phyloP scores from a whole-genome alignment of 2,329 filamentous ascomycete species.

The Phaeosphaeriaceae sp. region DNA sequence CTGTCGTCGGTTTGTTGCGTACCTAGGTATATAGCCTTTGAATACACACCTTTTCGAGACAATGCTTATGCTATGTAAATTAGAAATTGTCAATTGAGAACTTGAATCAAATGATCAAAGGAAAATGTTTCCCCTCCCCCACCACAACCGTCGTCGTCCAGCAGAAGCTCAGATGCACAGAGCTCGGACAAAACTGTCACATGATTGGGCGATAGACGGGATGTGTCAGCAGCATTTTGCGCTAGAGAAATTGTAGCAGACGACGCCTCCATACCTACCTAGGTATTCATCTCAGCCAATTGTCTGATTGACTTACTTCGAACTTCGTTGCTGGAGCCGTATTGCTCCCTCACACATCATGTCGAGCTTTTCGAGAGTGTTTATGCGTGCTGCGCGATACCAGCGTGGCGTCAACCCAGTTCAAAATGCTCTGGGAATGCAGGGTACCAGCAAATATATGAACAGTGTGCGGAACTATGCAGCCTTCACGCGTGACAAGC shows the following conservation, averaged over 20 bases:
- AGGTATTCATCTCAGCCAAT: constrained; percentile 33
- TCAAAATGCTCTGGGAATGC: constrained; percentile 69
- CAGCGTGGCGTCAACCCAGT: constrained; percentile 74
- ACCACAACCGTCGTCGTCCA: constrained; percentile 8
- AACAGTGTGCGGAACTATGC: constrained; percentile 69
- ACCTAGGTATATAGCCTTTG: too few species aligned
- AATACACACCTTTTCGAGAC: too few species aligned
- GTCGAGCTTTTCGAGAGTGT: constrained; percentile 81
- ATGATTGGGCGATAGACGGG: constrained; percentile 22
- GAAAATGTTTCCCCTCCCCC: constrained; percentile 26
- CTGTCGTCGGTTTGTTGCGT: too few species aligned
- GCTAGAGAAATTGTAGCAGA: constrained; percentile 41
- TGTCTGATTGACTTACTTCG: constrained; percentile 36
- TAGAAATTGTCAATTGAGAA: constrained; percentile 13
- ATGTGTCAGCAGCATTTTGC: constrained; percentile 19
- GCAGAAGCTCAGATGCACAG: constrained; percentile 7
- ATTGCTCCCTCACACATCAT: constrained; percentile 61
- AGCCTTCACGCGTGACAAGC: constrained; percentile 86
- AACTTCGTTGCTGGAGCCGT: constrained; percentile 25
- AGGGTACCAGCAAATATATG: constrained; percentile 68
- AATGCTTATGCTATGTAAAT: constrained; percentile 4
- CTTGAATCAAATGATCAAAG: background rate
- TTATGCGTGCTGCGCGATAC: constrained; percentile 81
- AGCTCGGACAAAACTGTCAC: constrained; percentile 23
- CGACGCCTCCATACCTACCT: constrained; percentile 13